Evolutionary conservation across 345 rosid species (phyloP).

Genomic region (Rhodamnia rubescens): DNA sequence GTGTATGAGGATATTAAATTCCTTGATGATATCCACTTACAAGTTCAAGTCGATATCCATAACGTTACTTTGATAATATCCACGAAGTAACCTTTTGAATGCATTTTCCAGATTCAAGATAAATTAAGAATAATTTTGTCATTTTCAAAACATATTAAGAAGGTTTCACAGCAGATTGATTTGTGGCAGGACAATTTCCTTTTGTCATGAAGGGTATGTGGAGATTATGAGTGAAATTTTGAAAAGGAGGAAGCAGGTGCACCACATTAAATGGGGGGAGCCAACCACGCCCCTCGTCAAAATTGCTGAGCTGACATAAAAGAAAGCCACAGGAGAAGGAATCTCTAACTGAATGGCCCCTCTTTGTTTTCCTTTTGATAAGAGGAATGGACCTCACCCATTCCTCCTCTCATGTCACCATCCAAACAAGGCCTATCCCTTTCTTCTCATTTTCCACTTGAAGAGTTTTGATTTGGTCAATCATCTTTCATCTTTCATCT

Average conservation of each 20-base stretch:
- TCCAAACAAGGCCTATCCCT: background rate
- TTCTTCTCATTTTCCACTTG: background rate
- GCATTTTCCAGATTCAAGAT: too few species aligned
- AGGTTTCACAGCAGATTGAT: too few species aligned
- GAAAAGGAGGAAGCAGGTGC: background rate
- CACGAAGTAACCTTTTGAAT: too few species aligned
- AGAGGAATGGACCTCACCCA: conserved; percentile 22
- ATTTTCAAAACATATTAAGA: too few species aligned
- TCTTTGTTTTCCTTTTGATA: conserved; percentile 10
- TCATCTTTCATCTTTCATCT: background rate
- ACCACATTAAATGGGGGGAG: conserved; percentile 1
- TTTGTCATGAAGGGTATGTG: background rate
- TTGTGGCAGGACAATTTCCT: too few species aligned
- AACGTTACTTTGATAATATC: too few species aligned
- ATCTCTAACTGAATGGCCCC: conserved; percentile 16
- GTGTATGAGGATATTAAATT: too few species aligned
- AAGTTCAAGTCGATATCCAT: too few species aligned
- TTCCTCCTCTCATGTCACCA: conserved; percentile 14
- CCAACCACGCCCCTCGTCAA: conserved; percentile 9
- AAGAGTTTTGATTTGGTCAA: background rate
- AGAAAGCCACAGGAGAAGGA: conserved; percentile 8
- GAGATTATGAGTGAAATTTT: background rate
- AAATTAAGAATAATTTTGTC: too few species aligned
- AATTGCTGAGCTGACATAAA: conserved; percentile 10
- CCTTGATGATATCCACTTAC: too few species aligned